Base-by-base conservation (phyloP, 495 filamentous ascomycete species). In the Tetracladium marchalianum region DNA sequence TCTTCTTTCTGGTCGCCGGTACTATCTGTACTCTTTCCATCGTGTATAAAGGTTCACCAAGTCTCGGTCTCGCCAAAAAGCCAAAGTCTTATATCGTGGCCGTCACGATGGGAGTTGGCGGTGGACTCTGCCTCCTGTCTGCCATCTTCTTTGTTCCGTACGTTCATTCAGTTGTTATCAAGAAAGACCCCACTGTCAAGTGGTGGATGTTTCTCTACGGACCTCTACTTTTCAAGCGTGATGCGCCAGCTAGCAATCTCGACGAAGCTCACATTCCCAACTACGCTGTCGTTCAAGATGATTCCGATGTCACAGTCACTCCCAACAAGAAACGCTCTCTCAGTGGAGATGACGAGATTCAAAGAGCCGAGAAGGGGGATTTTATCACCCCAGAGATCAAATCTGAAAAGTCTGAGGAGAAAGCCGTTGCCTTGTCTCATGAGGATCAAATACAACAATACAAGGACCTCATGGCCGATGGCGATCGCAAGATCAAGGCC, bases 91-190 rank as follows among this genome's bases (percentile, higher is more conserved):
- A 73, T 39, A 65, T 72, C 12, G 66, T 57, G 11, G 81, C 73
- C n/a, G 72, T 77, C 47, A 75, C 82, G 46, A 52, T 84, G 35
- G 78, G 75, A 37, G 71, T 77, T 15, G 76, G 79, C 50, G 64
- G 65, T 34, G 79, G 67, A 27, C 70, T 75, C 35, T 69, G 71
- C 22, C 18, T 71, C 37, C 39, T 85, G 36, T 55, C 70, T 18
- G 60, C 66, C 52, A 57, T 73, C 57, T 84, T 83, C 66, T 76
- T 84, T 63, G 53, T 80, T 31, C 80, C 80, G 4, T 85, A 73
- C 62, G 59, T 84, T 50, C 65, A 80, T 55, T 72, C 77, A 41
- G 68, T 72, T 37, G 65, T 84, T 35, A 60, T 80, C 54, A 60
- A 65, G 35, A 60, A 77, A 10, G 81, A 84, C 57, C 61, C 66